A percentile compares a stretch with the other conserved stretches of the same genome.
phyloP scores from a whole-genome alignment of 495 filamentous ascomycete genomes.

The Talaromyces ruber region DNA sequence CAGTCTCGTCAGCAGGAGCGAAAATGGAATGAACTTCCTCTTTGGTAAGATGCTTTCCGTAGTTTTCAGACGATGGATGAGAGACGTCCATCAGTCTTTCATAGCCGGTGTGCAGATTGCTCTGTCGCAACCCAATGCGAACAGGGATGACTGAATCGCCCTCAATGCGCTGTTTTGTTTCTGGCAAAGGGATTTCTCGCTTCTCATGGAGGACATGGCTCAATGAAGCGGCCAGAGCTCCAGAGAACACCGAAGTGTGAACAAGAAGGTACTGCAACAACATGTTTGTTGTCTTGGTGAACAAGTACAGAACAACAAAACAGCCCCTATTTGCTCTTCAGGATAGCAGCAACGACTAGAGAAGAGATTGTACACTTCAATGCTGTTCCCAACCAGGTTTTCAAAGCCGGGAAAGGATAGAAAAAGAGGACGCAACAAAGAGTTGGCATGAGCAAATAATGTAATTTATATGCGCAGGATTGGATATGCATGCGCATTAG shows the following conservation, averaged over 20 bases:
- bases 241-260: background rate
- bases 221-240: background rate
- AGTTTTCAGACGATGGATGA: conserved; percentile 36
- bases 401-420: background rate
- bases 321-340: background rate
- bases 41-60: conserved; percentile 42
- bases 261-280: background rate
- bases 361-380: background rate
- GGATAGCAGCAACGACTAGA: no score
- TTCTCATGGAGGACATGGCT: conserved; percentile 1
- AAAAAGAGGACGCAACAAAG: background rate
- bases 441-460: background rate
- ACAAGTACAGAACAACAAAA: background rate
- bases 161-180: conserved; percentile 14
- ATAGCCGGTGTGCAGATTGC: conserved; percentile 43
- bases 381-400: background rate
- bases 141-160: conserved; percentile 36
- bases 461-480: background rate
- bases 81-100: conserved; percentile 41
- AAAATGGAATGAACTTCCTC: conserved; percentile 35
- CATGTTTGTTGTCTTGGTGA: background rate
- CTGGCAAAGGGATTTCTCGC: background rate
- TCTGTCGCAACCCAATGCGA: conserved; percentile 46
- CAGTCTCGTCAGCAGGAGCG: conserved; percentile 22
- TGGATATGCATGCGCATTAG: no score